Base-by-base conservation (phyloP, 31 red algal genomes). In the Asparagopsis taxiformis region DNA sequence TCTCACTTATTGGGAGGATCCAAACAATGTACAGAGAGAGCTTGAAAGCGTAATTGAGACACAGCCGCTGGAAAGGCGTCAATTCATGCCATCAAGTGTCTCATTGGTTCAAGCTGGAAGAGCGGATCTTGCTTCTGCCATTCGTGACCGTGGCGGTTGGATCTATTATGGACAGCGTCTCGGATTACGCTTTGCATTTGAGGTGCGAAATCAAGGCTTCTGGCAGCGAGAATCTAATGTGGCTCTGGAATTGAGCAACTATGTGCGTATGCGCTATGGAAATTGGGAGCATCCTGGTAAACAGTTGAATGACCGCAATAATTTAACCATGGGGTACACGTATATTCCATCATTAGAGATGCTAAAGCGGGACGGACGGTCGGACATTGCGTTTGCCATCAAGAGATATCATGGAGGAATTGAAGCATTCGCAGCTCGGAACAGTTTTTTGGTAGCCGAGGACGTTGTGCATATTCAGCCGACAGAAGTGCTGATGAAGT, bases 351-450 rank as follows among this genome's bases (percentile, higher is more conserved):
- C 72, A 2, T 36, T 72, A 38, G 90, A 93, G 51, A 79, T 78
- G 70, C 67, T 93, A 1, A 81, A 93, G 52, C 35, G 80, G 25
- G 90, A 93, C 55, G 90, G 90, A 11, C 48, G 90, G 19, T 72
- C 80, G 13, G 90, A 93, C 54, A 68, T 93, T 16, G 90, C 90
- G 30, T 93, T 93, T 79, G 90, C 90, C 11, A 93, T 93, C 35
- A 50, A 70, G 23, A 51, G 68, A 32, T 86, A 85, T 70, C 90
- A 93, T 51, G 82, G 70, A 22, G 90, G 90, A 24, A 71, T 74
- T n/a, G 6, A 31, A 20, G 49, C 53, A 28, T 90, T 80, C 68
- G 85, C 85, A 2, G 55, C 22, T 28, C 48, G 59, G 30, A 19
- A 80, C 23, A 35, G 74, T 2, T 38, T 80, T 7, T 0, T 33